A percentile compares a stretch with the other conserved stretches of the same genome.
Evolutionary conservation across 2,329 filamentous ascomycete species (phyloP).

Genomic region (Samsoniella hepiali): DNA sequence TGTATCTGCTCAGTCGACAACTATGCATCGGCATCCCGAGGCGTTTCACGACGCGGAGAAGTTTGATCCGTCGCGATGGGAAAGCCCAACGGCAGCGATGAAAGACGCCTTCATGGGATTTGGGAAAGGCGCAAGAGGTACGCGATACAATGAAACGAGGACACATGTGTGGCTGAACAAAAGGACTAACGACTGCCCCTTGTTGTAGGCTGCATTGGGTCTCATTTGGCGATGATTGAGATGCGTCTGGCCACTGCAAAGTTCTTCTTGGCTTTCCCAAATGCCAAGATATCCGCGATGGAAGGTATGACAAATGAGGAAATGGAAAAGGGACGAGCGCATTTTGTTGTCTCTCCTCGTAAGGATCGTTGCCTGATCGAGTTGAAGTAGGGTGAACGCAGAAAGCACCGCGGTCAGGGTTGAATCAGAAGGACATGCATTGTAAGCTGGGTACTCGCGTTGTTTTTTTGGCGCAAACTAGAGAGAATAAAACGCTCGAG

Average conservation of each 20-base stretch:
- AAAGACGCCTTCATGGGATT: conserved; percentile 49
- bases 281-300: too few species aligned
- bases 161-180: too few species aligned
- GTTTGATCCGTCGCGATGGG: conserved; percentile 37
- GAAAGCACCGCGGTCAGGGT: too few species aligned
- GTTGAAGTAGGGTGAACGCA: too few species aligned
- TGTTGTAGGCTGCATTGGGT: conserved; percentile 46
- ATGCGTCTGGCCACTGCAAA: conserved; percentile 44
- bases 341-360: too few species aligned
- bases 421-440: too few species aligned
- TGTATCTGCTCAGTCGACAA: conserved; percentile 41
- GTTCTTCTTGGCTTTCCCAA: conserved; percentile 29
- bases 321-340: too few species aligned
- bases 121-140: conserved; percentile 43
- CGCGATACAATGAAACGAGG: too few species aligned
- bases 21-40: conserved; percentile 38
- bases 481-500: background rate
- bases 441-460: too few species aligned
- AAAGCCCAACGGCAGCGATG: conserved; percentile 31
- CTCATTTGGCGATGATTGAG: conserved; percentile 54
- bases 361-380: too few species aligned
- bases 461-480: too few species aligned
- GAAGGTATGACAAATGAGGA: too few species aligned
- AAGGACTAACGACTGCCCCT: background rate
- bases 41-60: conserved; percentile 30